These are phyloP conservation scores for Saturnispora ahearnii DNA, from an alignment of 805 yeast genomes.

Conservation along the genomic window DNA sequence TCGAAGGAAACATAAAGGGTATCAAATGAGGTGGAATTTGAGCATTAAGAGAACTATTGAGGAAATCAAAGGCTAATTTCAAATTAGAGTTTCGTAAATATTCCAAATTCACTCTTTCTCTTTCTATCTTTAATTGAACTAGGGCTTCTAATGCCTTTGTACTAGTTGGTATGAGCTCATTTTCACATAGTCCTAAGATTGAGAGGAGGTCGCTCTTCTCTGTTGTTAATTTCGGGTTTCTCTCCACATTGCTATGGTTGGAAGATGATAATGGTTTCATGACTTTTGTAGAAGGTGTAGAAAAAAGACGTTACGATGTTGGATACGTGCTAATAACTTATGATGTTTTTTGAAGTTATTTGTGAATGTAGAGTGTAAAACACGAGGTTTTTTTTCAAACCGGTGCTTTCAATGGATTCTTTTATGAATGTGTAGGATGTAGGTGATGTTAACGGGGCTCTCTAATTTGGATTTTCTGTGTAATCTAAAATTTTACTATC, in stretches of 20 bases:
- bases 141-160: conserved; percentile 11
- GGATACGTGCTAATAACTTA: neutral
- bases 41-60: conserved; percentile 22
- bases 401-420: neutral
- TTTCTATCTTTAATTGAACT: conserved; percentile 31
- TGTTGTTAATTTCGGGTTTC: neutral
- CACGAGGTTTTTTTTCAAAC: neutral
- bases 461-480: neutral
- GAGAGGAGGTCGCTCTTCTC: neutral
- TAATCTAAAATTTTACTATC: neutral
- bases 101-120: conserved; percentile 36
- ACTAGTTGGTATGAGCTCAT: neutral
- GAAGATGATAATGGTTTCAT: neutral
- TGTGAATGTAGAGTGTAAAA: neutral
- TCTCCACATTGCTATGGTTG: neutral
- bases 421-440: neutral
- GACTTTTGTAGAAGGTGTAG: too few relatives aligned
- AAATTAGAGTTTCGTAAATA: conserved; percentile 28
- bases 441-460: neutral
- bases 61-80: conserved; percentile 29
- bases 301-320: neutral
- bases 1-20: conserved; percentile 16
- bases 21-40: conserved; percentile 21
- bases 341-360: neutral
- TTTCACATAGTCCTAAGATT: neutral